A percentile compares a stretch with the other conserved stretches of the same genome.
Evolutionary conservation across 257 asterid genomes (phyloP).

Genomic region (Jacaranda copaia): DNA sequence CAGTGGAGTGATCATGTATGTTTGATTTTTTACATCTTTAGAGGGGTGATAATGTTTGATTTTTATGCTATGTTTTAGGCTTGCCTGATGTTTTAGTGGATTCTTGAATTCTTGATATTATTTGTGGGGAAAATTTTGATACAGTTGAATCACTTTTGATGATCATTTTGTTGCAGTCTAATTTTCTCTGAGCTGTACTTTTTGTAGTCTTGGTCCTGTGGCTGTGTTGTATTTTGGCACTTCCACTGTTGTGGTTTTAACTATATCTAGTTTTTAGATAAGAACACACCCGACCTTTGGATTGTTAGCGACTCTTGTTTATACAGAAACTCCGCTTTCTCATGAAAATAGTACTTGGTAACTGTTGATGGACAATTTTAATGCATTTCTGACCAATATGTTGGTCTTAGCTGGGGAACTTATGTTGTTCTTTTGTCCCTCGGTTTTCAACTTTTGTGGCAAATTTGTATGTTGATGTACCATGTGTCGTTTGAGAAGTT

Average conservation of each 20-base stretch:
- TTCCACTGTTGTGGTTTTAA: too few relatives aligned
- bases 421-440: too few relatives aligned
- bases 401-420: too few relatives aligned
- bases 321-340: not conserved
- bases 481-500: too few relatives aligned
- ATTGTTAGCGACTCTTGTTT: not conserved
- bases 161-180: not conserved
- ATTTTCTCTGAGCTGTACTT: not conserved
- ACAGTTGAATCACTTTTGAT: not conserved
- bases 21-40: not conserved
- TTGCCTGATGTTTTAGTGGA: not conserved
- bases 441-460: too few relatives aligned
- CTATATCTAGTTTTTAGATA: too few relatives aligned
- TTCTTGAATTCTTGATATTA: too few relatives aligned
- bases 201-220: not conserved
- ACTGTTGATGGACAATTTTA: too few relatives aligned
- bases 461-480: too few relatives aligned
- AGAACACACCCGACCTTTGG: not conserved
- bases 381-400: too few relatives aligned
- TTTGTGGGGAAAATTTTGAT: not conserved
- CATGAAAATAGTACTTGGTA: not conserved
- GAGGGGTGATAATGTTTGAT: not conserved
- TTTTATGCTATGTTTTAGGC: not conserved
- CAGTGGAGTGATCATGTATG: not conserved
- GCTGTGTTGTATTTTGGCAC: too few relatives aligned